Evolutionary conservation across 2,329 filamentous ascomycete genomes (phyloP).

Genomic region (Alternaria ethzedia): DNA sequence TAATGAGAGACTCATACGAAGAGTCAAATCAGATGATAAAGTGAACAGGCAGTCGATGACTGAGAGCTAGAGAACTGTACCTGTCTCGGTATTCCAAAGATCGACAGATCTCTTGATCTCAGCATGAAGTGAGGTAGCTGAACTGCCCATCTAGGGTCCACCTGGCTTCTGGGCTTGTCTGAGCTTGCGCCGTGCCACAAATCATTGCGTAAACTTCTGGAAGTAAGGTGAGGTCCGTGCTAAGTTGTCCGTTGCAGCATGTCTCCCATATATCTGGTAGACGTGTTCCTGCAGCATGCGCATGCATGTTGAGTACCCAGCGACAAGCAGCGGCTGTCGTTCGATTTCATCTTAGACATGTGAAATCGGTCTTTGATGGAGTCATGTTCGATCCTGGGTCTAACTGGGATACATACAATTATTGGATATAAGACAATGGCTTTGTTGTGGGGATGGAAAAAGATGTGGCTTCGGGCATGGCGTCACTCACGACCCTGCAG

Average conservation of each 20-base stretch:
- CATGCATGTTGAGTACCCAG: background rate
- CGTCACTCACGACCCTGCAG: constrained; percentile 16
- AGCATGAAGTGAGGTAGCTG: background rate
- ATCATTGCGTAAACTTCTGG: background rate
- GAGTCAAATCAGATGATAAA: background rate
- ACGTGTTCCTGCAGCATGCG: background rate
- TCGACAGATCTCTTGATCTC: background rate
- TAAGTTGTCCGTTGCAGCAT: background rate
- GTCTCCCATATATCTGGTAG: background rate
- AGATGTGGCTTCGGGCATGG: constrained; percentile 7
- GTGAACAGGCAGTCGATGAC: no score
- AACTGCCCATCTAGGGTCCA: background rate
- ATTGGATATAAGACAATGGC: background rate
- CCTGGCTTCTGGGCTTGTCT: background rate
- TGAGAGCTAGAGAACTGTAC: no score
- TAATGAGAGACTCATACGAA: background rate
- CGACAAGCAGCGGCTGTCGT: background rate
- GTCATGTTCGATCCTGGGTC: fast-evolving
- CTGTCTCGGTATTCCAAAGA: no score
- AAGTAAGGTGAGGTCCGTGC: background rate
- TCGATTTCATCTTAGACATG: background rate
- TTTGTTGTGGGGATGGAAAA: background rate
- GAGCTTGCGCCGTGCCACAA: background rate
- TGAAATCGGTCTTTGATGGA: background rate
- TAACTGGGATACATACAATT: background rate